Base-by-base conservation (phyloP, 352 stramenopile species). In the Phytophthora pisi region DNA sequence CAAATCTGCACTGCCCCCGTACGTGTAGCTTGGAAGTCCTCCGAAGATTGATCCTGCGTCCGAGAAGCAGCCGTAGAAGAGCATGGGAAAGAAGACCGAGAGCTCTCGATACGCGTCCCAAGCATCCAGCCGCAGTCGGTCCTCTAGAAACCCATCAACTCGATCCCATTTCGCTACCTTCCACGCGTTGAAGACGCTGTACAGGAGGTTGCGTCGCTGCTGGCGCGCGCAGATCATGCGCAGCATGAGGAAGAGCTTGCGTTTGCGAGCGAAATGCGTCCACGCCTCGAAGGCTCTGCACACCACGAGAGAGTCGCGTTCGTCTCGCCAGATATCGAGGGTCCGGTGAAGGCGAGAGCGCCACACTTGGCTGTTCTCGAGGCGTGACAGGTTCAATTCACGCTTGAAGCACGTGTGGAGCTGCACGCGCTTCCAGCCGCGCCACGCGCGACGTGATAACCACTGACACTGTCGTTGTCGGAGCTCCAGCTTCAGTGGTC, bases 101-200 rank as follows among this genome's bases (percentile, higher is more conserved):
- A 92, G 55, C 43, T 90, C 82, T 15, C 73, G 60, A 71, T 89
- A 90, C 3, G 65, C 62, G 40, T 86, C 79, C 82, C 82, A 90
- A 2, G 82, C 81, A 28, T 81, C 85, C 7, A 92, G 66, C 16
- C 64, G 60, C 1, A 92, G 63, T 15, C 61, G 68, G 20, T 91
- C 82, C 57, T 91, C 82, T 3, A 92, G 51, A 47, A 87, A 90
- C 5, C 64, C 72, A 49, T 89, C 79, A 1, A 79, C 62, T 4
- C 83, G 80, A 40, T 90, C 86, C 78, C 80, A 92, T 54, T 86
- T 82, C 4, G 79, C 79, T 26, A 74, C 72, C 54, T 90, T 89
- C 84, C 84, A 92, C 3, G 75, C 77, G 11, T 62, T 76, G 31
- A 92, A 78, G 4, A 91, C 61, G 8, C 66, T 72, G n/a, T 72